Evolutionary conservation across 139 green algal genomes (phyloP).

Genomic region (Raphidocelis subcapitata): DNA sequence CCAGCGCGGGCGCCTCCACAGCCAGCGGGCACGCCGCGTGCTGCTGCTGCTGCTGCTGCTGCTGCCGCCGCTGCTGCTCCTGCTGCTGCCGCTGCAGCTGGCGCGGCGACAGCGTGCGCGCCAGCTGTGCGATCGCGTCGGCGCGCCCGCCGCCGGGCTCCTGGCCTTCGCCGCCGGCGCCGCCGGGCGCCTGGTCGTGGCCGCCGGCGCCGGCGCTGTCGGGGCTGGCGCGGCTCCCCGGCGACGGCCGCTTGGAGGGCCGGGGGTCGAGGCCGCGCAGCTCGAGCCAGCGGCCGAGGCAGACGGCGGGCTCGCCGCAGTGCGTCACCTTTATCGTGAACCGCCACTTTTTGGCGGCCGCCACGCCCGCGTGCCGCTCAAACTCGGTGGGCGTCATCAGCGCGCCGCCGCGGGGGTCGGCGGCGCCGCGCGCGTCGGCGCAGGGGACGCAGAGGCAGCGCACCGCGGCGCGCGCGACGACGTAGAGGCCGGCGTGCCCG

Average conservation of each 20-base stretch:
- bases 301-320: constrained; percentile 9
- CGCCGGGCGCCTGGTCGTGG: background rate
- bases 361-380: constrained; percentile 69
- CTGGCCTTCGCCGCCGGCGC: no score
- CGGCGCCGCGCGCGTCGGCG: background rate
- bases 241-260: background rate
- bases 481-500: constrained; percentile 29
- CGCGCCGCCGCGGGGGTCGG: background rate
- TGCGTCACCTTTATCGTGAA: constrained; percentile 36
- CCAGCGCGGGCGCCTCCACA: no score
- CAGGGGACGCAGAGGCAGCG: constrained; percentile 28
- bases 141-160: background rate
- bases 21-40: no score
- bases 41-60: background rate
- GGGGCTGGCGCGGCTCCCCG: no score
- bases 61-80: background rate
- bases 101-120: background rate
- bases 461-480: constrained; percentile 17
- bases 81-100: background rate
- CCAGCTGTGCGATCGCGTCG: background rate
- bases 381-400: constrained; percentile 71
- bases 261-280: constrained; percentile 9
- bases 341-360: constrained; percentile 73
- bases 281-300: constrained; percentile 49
- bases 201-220: background rate